These are phyloP conservation scores for Chalaropsis thielavioides DNA, from an alignment of 2,329 filamentous ascomycete species.

Conservation along the genomic window DNA sequence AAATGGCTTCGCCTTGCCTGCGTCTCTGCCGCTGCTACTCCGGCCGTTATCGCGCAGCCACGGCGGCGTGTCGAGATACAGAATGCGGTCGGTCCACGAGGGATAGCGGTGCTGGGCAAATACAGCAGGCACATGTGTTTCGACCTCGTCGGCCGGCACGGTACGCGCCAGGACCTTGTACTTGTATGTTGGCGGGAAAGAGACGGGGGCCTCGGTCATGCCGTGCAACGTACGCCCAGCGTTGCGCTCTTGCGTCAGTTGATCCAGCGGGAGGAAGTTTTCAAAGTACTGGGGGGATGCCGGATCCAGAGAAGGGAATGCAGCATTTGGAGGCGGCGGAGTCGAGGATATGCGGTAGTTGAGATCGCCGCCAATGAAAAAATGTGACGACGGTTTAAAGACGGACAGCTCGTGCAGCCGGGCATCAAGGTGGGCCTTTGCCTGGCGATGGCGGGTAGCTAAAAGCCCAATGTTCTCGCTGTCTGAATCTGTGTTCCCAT, in stretches of 20 bases:
- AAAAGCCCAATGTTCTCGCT: slow-evolving; percentile 23
- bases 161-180: slow-evolving; percentile 40
- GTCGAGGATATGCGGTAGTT: slow-evolving; percentile 78
- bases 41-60: slow-evolving; percentile 29
- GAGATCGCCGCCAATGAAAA: slow-evolving; percentile 82
- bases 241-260: slow-evolving; percentile 57
- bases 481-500: slow-evolving; percentile 10
- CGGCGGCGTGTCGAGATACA: slow-evolving; percentile 53
- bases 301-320: slow-evolving; percentile 45
- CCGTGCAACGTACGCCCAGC: slow-evolving; percentile 63
- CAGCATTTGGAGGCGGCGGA: slow-evolving; percentile 45
- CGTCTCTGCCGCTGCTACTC: slow-evolving; percentile 17
- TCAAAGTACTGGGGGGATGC: slow-evolving; percentile 48
- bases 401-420: slow-evolving; percentile 44
- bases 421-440: slow-evolving; percentile 28
- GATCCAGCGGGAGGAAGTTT: slow-evolving; percentile 57
- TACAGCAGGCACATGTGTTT: slow-evolving; percentile 40
- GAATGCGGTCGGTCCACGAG: slow-evolving; percentile 82
- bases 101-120: slow-evolving; percentile 80
- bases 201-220: slow-evolving; percentile 56
- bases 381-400: slow-evolving; percentile 58
- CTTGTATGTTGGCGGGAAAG: slow-evolving; percentile 91
- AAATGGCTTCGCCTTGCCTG: slow-evolving; percentile 15
- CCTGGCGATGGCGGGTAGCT: slow-evolving; percentile 25
- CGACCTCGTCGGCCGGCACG: slow-evolving; percentile 20